Base-by-base conservation (phyloP, 805 yeast species). In the Lipomyces sp. region DNA sequence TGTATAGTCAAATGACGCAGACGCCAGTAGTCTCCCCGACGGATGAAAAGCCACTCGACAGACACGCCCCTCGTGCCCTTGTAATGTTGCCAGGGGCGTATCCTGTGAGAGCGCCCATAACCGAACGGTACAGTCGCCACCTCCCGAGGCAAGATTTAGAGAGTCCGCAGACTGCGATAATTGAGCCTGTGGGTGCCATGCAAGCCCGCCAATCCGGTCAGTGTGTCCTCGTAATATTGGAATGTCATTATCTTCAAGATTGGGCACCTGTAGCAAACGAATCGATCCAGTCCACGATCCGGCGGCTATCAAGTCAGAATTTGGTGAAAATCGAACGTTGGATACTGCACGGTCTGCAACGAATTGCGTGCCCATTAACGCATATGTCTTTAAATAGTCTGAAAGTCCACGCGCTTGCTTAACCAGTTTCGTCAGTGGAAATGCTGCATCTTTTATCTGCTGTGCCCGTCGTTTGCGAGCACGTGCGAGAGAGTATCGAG, bases 211-310 rank as follows among this genome's bases (percentile, higher is more conserved):
- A 1, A 89, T 81, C 74, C 89, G 90, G 57, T 90, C 95, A 0
- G 78, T 77, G 65, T 88, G 88, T n/a, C 85, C 86, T 4, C 75
- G 73, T 6, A 80, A 76, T 0, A 71, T 70, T 0, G 62, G 39
- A 13, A 66, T 71, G n/a, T 57, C 72, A 7, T 61, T 15, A 7
- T 75, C 65, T 24, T 78, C 77, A 53, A 88, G 76, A 2, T 82
- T 75, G 0, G 77, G 72, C 2, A 76, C 70, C 56, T 83, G 76
- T n/a, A 89, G 53, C 0, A 90, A 68, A 67, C 82, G 83, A 4
- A 91, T 71, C 34, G 81, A 81, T 2, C 98, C 98, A 68, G 87
- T 85, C 98, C 98, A 94, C 48, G 95, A 89, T 0, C 92, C 95
- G 13, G 86, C 80, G 0, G 91, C 89, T 2, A 90, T 76, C 1